These are phyloP conservation scores for Polygonum aviculare DNA, from an alignment of 148 eudicot species.

Conservation along the genomic window DNA sequence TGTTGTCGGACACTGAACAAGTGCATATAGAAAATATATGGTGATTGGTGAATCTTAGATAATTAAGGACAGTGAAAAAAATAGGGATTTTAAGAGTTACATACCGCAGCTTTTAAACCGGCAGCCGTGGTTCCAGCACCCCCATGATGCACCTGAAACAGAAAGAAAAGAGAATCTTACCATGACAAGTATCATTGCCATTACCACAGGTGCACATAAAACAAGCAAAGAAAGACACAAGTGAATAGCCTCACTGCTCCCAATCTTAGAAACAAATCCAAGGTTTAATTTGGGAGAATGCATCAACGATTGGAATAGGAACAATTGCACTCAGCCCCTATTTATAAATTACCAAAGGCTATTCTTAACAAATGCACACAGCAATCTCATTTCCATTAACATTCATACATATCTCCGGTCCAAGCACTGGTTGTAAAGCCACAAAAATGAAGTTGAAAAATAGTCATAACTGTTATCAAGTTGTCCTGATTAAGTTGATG, in stretches of 20 bases:
- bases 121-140: conserved; percentile 89
- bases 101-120: conserved; percentile 76
- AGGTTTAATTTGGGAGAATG: background rate
- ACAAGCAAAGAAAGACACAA: background rate
- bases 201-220: background rate
- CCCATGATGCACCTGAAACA: conserved; percentile 67
- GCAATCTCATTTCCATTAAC: background rate
- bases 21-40: background rate
- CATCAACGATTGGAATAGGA: background rate
- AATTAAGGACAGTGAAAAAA: background rate
- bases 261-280: background rate
- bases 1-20: conserved; percentile 77
- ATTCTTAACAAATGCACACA: background rate
- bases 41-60: background rate
- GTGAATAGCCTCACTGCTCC: background rate
- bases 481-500: background rate
- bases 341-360: background rate
- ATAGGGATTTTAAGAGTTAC: background rate
- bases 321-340: background rate
- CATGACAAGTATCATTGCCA: background rate
- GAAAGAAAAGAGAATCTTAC: background rate
- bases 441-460: background rate
- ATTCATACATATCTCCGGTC: background rate
- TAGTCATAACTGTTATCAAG: background rate
- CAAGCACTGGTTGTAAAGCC: background rate